Conservation (phyloP, 2,329 filamentous ascomycete species). For the Colletotrichum lupini region DNA sequence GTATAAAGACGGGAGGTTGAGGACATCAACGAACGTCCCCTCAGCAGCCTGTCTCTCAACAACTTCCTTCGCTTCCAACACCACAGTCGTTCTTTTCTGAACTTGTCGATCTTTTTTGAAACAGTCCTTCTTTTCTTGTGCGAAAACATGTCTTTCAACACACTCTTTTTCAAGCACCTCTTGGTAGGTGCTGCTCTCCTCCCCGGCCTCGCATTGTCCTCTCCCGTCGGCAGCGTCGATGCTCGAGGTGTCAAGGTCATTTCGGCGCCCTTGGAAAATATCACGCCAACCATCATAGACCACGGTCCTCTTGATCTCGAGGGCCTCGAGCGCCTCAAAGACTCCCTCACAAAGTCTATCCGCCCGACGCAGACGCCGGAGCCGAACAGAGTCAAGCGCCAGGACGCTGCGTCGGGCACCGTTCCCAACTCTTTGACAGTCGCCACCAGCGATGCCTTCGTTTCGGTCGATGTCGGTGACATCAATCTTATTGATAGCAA, state of each 20-base stretch:
- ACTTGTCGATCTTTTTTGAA: not conserved
- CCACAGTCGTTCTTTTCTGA: not conserved
- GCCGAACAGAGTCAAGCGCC: conserved; percentile 4
- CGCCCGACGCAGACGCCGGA: not conserved
- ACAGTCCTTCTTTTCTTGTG: not conserved
- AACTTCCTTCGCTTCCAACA: not conserved
- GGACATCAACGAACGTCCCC: too few relatives aligned
- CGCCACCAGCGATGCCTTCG: not conserved
- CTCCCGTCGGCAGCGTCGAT: not conserved
- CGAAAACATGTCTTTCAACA: not conserved
- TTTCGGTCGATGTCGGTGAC: conserved; percentile 22
- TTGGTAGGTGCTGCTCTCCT: not conserved
- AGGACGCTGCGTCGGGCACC: not conserved
- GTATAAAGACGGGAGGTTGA: not conserved
- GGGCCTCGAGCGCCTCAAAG: conserved; percentile 2
- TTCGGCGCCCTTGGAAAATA: not conserved
- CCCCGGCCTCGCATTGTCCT: not conserved
- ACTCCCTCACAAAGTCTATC: not conserved
- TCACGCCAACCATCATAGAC: not conserved
- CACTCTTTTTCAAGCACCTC: not conserved
- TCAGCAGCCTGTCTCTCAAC: not conserved
- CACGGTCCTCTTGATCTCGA: conserved; percentile 16
- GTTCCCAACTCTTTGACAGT: not conserved
- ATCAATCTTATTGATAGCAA: not conserved
- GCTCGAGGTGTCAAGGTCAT: not conserved